A percentile compares a stretch with the other conserved stretches of the same genome.
These are phyloP conservation scores for Spathaspora passalidarum DNA, from an alignment of 805 yeast species.

Conservation along the genomic window DNA sequence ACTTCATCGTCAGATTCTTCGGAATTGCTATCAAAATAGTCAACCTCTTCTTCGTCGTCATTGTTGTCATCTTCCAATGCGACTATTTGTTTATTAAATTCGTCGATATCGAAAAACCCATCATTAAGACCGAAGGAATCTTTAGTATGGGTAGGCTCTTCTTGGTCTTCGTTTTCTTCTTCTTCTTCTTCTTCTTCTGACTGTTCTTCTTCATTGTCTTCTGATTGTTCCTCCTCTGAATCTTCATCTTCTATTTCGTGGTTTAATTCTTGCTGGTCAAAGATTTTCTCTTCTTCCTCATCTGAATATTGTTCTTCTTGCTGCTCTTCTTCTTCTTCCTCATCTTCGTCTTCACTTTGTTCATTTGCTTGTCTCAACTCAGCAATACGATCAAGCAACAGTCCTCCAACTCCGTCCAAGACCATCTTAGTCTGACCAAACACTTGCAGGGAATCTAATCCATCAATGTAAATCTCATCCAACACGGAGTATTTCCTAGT, in stretches of 20 bases:
- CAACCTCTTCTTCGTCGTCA: conserved; percentile 35
- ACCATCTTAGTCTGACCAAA: conserved; percentile 92
- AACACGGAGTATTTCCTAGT: conserved; percentile 56
- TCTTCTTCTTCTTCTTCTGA: conserved; percentile 16
- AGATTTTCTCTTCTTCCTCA: conserved; percentile 27
- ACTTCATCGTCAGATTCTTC: conserved; percentile 48
- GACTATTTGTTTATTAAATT: conserved; percentile 72
- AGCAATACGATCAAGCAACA: conserved; percentile 56
- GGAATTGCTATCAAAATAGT: conserved; percentile 34
- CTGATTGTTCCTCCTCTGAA: conserved; percentile 5
- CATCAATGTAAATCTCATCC: conserved; percentile 81
- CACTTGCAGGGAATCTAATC: conserved; percentile 85
- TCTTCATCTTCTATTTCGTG: conserved; percentile 3
- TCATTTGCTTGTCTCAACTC: conserved; percentile 44
- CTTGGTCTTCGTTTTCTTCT: conserved; percentile 11
- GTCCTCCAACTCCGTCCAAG: conserved; percentile 71
- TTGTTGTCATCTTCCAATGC: conserved; percentile 44
- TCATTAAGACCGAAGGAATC: conserved; percentile 74
- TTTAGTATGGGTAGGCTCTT: conserved; percentile 21
- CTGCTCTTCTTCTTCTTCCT: conserved; percentile 49
- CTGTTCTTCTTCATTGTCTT: conserved; percentile 12
- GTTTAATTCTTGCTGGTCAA: conserved; percentile 23
- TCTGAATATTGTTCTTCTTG: conserved; percentile 30
- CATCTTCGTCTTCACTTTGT: conserved; percentile 43
- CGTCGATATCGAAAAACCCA: conserved; percentile 80